A percentile compares a stretch with the other conserved stretches of the same genome.
Conservation (phyloP, 2,329 filamentous ascomycete species). For the Ophiocordyceps unilateralis region DNA sequence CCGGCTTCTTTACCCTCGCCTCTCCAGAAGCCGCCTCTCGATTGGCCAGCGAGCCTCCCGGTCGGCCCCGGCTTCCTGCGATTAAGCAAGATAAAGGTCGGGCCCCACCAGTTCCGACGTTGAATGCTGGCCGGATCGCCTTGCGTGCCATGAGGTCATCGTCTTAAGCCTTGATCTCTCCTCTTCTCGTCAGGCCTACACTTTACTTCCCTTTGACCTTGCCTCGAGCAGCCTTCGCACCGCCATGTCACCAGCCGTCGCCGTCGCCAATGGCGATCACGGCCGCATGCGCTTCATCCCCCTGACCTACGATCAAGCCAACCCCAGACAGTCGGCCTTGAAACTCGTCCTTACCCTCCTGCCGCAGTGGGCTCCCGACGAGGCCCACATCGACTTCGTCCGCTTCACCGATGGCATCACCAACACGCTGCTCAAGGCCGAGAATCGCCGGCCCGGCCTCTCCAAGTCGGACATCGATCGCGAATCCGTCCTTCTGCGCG, state of each 20-base stretch:
- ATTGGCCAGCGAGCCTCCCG: no score
- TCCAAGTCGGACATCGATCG: constrained; percentile 59
- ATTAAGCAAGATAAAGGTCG: no score
- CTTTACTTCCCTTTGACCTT: neutral
- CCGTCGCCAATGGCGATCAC: constrained; percentile 14
- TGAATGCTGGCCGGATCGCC: neutral
- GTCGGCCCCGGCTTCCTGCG: no score
- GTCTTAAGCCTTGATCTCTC: neutral
- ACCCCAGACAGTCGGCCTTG: constrained; percentile 64
- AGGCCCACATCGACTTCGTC: constrained; percentile 65
- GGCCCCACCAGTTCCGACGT: no score
- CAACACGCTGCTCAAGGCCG: constrained; percentile 74
- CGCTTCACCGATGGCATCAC: constrained; percentile 97
- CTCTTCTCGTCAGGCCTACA: neutral
- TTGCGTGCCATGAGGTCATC: neutral
- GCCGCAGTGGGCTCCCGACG: constrained; percentile 63
- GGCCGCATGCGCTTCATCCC: constrained; percentile 47
- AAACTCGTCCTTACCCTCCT: constrained; percentile 62
- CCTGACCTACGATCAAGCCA: constrained; percentile 58
- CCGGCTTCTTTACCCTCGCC: no score
- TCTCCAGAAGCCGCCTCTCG: no score
- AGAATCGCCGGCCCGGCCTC: constrained; percentile 48
- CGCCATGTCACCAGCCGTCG: constrained; percentile 17
- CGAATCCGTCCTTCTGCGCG: constrained; percentile 75
- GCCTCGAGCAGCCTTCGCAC: no score